A percentile compares a stretch with the other conserved stretches of the same genome.
Evolutionary conservation across 2,329 filamentous ascomycete genomes (phyloP).

Genomic region (Pleomassaria siparia): DNA sequence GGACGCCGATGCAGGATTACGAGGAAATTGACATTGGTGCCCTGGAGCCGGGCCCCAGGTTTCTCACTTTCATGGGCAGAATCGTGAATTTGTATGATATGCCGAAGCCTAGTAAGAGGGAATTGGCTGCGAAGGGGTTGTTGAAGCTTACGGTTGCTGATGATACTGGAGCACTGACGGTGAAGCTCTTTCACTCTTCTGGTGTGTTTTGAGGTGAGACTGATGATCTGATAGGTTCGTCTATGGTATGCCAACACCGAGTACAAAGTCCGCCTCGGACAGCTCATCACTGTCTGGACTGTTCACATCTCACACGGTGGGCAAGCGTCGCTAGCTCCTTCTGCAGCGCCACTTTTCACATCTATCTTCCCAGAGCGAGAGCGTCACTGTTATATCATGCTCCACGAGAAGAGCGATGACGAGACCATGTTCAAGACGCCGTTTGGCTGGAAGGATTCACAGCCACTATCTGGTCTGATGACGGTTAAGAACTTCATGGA

Average conservation of each 20-base stretch:
- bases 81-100: conserved; percentile 58
- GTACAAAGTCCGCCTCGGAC: conserved; percentile 54
- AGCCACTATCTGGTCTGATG: conserved; percentile 54
- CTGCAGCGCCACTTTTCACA: conserved; percentile 53
- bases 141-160: conserved; percentile 60
- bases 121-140: conserved; percentile 52
- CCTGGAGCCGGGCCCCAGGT: conserved; percentile 53
- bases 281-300: conserved; percentile 59
- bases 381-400: conserved; percentile 55
- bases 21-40: conserved; percentile 51
- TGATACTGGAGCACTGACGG: conserved; percentile 56
- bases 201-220: not conserved
- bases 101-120: conserved; percentile 45
- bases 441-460: conserved; percentile 44
- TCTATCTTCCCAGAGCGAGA: conserved; percentile 62
- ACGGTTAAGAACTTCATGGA: conserved; percentile 58
- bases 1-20: conserved; percentile 51
- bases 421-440: conserved; percentile 50
- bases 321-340: conserved; percentile 43
- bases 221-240: conserved; percentile 45
- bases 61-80: conserved; percentile 57
- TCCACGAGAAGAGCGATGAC: conserved; percentile 54
- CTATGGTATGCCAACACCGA: conserved; percentile 51
- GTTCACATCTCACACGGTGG: conserved; percentile 56
- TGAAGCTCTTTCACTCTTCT: conserved; percentile 24